Conservation (phyloP, 176 grass and related monocot species). For the Avena atlantica region DNA sequence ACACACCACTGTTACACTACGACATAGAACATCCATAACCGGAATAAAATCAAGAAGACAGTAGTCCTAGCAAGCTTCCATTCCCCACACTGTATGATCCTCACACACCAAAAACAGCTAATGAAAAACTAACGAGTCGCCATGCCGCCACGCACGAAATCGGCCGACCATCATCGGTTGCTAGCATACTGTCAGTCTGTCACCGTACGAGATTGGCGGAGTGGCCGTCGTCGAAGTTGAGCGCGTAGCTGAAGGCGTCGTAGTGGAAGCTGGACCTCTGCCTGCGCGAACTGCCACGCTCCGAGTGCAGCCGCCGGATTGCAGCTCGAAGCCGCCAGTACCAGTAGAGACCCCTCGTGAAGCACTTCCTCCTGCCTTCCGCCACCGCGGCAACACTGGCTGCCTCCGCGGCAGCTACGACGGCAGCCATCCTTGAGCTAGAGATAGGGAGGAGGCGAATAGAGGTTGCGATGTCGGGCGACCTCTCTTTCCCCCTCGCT, state of each 20-base stretch:
- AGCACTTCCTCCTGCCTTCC: slow-evolving; percentile 21
- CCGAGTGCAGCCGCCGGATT: slow-evolving; percentile 45
- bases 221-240: slow-evolving; percentile 88
- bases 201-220: background rate
- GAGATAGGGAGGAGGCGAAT: background rate
- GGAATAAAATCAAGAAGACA: too few relatives aligned
- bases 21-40: background rate
- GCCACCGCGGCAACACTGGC: slow-evolving; percentile 15
- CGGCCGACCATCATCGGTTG: too few relatives aligned
- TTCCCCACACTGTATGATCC: background rate
- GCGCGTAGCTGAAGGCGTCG: slow-evolving; percentile 80
- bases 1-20: background rate
- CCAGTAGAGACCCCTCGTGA: slow-evolving; percentile 42
- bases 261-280: slow-evolving; percentile 55
- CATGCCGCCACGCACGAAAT: too few relatives aligned
- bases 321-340: slow-evolving; percentile 45
- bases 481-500: background rate
- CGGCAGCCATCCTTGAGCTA: slow-evolving; percentile 26
- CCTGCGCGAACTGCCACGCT: slow-evolving; percentile 37
- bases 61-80: background rate
- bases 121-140: background rate
- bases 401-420: slow-evolving; percentile 39
- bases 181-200: background rate
- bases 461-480: background rate
- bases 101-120: too few relatives aligned